Evolutionary conservation across 2,329 filamentous ascomycete species (phyloP).

Genomic region (Escovopsis weberi): DNA sequence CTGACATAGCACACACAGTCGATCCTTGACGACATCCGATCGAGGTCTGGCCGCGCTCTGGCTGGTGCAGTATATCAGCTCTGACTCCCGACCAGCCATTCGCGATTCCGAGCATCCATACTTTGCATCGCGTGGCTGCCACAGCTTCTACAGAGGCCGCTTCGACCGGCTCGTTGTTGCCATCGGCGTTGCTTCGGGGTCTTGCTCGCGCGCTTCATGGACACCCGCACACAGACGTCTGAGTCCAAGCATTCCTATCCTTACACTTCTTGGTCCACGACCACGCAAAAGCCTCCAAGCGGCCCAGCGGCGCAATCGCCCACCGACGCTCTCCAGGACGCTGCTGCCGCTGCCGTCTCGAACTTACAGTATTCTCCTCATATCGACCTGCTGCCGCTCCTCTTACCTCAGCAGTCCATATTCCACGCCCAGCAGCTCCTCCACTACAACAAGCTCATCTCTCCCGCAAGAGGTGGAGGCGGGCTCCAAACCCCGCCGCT

Average conservation of each 20-base stretch:
- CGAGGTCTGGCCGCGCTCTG: background rate
- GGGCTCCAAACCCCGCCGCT: constrained; percentile 42
- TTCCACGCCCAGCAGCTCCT: constrained; percentile 45
- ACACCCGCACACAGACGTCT: constrained; percentile 22
- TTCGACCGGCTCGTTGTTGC: constrained; percentile 3
- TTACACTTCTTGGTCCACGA: constrained; percentile 17
- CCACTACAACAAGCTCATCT: constrained; percentile 51
- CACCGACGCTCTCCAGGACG: constrained; percentile 18
- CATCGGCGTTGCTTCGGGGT: constrained; percentile 2
- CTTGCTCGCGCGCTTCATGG: constrained; percentile 20
- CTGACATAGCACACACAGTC: background rate
- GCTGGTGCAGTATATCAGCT: background rate
- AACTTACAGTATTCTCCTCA: constrained; percentile 24
- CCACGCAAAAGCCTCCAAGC: constrained; percentile 13
- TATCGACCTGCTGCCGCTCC: constrained; percentile 40
- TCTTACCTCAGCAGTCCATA: constrained; percentile 43
- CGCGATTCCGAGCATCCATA: constrained; percentile 1
- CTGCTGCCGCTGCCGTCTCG: constrained; percentile 13
- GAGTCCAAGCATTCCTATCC: constrained; percentile 25
- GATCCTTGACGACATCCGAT: no score
- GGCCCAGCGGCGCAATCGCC: constrained; percentile 13
- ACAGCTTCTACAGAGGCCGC: constrained; percentile 3
- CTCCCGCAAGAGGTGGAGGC: constrained; percentile 33
- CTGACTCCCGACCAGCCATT: constrained; percentile 1
- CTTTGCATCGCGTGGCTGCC: background rate